These are phyloP conservation scores for Coniosporium tulheliwenetii DNA, from an alignment of 2,329 filamentous ascomycete genomes.

Conservation along the genomic window DNA sequence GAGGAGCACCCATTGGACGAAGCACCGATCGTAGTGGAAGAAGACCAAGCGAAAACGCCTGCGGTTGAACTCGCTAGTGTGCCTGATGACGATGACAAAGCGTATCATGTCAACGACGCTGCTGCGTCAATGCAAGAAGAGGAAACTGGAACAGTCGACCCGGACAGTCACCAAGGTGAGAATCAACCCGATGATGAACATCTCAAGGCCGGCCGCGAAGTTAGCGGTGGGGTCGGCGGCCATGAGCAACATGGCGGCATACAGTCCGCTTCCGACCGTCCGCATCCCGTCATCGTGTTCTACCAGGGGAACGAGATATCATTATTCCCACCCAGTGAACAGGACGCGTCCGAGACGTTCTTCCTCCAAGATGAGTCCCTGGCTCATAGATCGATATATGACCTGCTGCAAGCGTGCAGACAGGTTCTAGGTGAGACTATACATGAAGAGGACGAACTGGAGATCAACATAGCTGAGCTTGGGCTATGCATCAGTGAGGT, in stretches of 20 bases:
- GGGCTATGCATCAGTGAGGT: constrained; percentile 43
- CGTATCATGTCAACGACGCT: neutral
- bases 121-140: no score
- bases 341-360: constrained; percentile 37
- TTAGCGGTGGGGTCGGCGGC: no score
- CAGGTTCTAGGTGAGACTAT: constrained; percentile 39
- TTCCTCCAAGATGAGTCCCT: constrained; percentile 41
- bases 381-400: constrained; percentile 34
- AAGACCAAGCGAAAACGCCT: no score
- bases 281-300: constrained; percentile 22
- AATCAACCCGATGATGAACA: constrained; percentile 12
- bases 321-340: constrained; percentile 39
- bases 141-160: no score
- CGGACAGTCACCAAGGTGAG: no score
- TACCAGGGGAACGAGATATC: constrained; percentile 41
- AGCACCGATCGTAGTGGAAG: no score
- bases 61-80: no score
- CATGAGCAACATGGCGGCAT: no score
- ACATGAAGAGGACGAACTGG: constrained; percentile 39
- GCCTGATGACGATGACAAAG: neutral
- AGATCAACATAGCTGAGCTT: constrained; percentile 38
- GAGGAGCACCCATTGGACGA: no score
- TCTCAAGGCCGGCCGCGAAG: no score
- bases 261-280: no score
- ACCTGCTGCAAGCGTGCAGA: constrained; percentile 42